phyloP scores from a whole-genome alignment of 2,329 filamentous ascomycete genomes.

The Bisporella sp. region DNA sequence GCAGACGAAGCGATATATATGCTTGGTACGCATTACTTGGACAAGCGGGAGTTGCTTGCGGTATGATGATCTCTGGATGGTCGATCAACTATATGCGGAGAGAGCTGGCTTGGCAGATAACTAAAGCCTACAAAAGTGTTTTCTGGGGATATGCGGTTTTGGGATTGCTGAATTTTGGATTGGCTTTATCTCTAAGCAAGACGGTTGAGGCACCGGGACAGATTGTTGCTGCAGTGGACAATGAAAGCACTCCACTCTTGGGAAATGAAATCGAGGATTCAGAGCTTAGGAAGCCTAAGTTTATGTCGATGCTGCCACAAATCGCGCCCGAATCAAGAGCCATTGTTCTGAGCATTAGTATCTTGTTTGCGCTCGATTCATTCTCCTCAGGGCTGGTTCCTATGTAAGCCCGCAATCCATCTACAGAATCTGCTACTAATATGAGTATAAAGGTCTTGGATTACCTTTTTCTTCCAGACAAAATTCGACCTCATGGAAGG shows the following conservation, averaged over 20 bases:
- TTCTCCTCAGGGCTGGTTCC: conserved; percentile 65
- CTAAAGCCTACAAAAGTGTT: conserved; percentile 45
- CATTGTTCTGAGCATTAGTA: conserved; percentile 53
- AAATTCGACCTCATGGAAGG: conserved; percentile 42
- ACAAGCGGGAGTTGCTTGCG: conserved; percentile 52
- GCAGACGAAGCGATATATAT: conserved; percentile 46
- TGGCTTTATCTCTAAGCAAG: conserved; percentile 42
- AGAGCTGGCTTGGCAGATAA: conserved; percentile 34
- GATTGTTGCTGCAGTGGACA: conserved; percentile 1
- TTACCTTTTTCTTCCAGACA: conserved; percentile 48
- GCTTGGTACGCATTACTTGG: conserved; percentile 56
- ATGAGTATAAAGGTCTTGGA: conserved; percentile 43
- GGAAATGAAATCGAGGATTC: conserved; percentile 14
- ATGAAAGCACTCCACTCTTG: conserved; percentile 23
- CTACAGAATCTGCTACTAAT: conserved; percentile 26
- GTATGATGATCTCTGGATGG: conserved; percentile 54
- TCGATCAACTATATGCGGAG: conserved; percentile 42
- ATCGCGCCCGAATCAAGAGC: conserved; percentile 49
- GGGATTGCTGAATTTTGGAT: conserved; percentile 48
- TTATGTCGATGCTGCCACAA: conserved; percentile 39
- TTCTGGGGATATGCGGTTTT: conserved; percentile 52
- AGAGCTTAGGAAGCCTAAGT: conserved; percentile 18
- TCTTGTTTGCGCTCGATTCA: conserved; percentile 62
- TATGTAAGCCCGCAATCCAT: conserved; percentile 34
- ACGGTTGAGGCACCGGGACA: conserved; percentile 32